Base-by-base conservation (phyloP, 768 basidiomycete genomes). In the Phlebiopsis gigantea region DNA sequence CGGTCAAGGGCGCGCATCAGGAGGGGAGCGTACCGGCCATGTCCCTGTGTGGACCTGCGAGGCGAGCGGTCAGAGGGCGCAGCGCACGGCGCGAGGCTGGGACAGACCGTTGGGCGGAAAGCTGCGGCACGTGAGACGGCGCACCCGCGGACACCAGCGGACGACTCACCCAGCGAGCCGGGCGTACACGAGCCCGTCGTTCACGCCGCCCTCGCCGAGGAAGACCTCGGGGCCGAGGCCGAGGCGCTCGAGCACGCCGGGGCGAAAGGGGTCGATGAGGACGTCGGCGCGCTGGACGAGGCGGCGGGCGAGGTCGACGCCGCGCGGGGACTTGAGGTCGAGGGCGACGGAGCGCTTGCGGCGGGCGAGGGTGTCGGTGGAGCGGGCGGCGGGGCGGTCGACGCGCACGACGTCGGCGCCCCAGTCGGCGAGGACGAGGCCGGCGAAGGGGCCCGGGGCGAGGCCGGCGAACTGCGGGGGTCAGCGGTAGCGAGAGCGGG, bases 241-340 rank as follows among this genome's bases (percentile, higher is more conserved):
- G 28, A 91, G 72, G 57, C 79, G 78, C 65, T 93, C 90, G 72
- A 93, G 76, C 1, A 92, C 88, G 1, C 90, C 91, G 49, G 90
- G 89, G 46, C 90, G 75, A 68, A 88, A 93, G 1, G 91, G 84
- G 66, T 93, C 90, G 63, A 93, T 88, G 45, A 93, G 72, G 15
- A 93, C 78, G 68, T 93, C 90, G n/a, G 88, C 86, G 31, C 76
- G 69, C 26, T 73, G 67, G 22, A 92, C 79, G 57, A 93, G 73
- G 45, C 74, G 79, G 66, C 77, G 77, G 55, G 86, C 65, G 19
- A 83, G 66, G 19, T 77, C 77, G 43, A 79, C 68, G 29, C 90
- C 90, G 26, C 75, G 76, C 9, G 75, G 68, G 7, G 60, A 62
- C 72, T 92, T 93, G 17, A 83, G 76, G 62, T 88, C 80, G 55